Conservation (phyloP, 2,329 filamentous ascomycete genomes). For the Raffaelea deltoideospora region DNA sequence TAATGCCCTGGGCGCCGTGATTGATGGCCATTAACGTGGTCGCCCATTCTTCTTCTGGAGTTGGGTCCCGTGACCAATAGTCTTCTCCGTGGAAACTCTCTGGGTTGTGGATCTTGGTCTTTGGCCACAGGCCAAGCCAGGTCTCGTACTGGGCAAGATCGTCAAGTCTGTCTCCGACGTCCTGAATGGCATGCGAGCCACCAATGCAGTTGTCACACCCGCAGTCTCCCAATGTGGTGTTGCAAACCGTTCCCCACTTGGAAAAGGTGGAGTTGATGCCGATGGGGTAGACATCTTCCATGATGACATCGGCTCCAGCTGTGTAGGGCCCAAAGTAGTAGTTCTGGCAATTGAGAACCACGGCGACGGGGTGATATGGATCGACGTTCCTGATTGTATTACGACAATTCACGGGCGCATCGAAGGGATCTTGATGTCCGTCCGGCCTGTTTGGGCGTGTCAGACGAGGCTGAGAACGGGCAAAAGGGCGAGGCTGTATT, state of each 20-base stretch:
- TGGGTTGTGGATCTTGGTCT: slow-evolving; percentile 27
- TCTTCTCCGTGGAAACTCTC: slow-evolving; percentile 32
- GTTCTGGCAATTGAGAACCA: slow-evolving; percentile 46
- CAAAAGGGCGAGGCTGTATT: too few species aligned
- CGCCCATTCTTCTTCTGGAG: slow-evolving; percentile 23
- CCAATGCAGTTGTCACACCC: slow-evolving; percentile 47
- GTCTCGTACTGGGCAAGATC: slow-evolving; percentile 21
- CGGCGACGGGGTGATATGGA: slow-evolving; percentile 44
- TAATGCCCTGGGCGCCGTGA: slow-evolving; percentile 26
- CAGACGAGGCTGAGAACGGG: too few species aligned
- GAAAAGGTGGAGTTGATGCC: slow-evolving; percentile 38
- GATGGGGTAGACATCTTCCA: slow-evolving; percentile 46
- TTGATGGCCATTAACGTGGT: slow-evolving; percentile 30
- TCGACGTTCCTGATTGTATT: slow-evolving; percentile 32
- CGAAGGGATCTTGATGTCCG: slow-evolving; percentile 38
- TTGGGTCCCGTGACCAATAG: slow-evolving; percentile 32
- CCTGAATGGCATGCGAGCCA: slow-evolving; percentile 28
- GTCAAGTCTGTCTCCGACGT: slow-evolving; percentile 27
- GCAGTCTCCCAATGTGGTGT: slow-evolving; percentile 44
- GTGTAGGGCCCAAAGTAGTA: slow-evolving; percentile 43
- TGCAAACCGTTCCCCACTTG: slow-evolving; percentile 40
- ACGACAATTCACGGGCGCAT: slow-evolving; percentile 26
- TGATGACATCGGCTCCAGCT: slow-evolving; percentile 35
- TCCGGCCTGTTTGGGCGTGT: slow-evolving; percentile 26
- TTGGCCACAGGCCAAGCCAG: slow-evolving; percentile 26